phyloP scores from a whole-genome alignment of 495 filamentous ascomycete genomes.

The Aspergillus coremiiformis region DNA sequence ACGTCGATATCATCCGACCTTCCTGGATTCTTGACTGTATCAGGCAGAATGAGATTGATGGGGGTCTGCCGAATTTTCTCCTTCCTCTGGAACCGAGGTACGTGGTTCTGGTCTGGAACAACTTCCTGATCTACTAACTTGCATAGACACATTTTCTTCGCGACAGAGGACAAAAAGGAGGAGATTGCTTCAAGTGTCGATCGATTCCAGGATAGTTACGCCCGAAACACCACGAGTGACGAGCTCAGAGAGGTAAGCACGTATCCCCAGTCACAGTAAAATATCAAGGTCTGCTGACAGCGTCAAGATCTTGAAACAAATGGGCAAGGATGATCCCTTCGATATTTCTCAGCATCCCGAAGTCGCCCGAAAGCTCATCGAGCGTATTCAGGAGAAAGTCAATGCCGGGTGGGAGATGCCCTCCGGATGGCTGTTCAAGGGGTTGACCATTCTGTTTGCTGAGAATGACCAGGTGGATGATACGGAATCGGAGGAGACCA shows the following conservation, averaged over 20 bases:
- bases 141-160: constrained; percentile 51
- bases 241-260: constrained; percentile 55
- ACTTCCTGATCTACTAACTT: background rate
- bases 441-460: constrained; percentile 51
- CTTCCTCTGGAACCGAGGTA: constrained; percentile 66
- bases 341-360: constrained; percentile 17
- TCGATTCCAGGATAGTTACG: constrained; percentile 75
- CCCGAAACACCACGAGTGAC: constrained; percentile 56
- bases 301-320: constrained; percentile 37
- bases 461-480: background rate
- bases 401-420: constrained; percentile 29
- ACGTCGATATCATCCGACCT: constrained; percentile 65
- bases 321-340: constrained; percentile 30
- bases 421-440: constrained; percentile 62
- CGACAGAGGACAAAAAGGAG: constrained; percentile 35
- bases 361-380: constrained; percentile 49
- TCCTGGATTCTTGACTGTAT: constrained; percentile 83
- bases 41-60: constrained; percentile 56
- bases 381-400: constrained; percentile 44
- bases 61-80: constrained; percentile 46
- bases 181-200: constrained; percentile 54
- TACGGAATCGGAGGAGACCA: background rate
- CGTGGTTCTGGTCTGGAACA: constrained; percentile 7
- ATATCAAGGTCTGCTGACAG: background rate
- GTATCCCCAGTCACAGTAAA: background rate